These are phyloP conservation scores for Platismatia glauca DNA, from an alignment of 495 filamentous ascomycete species.

Conservation along the genomic window DNA sequence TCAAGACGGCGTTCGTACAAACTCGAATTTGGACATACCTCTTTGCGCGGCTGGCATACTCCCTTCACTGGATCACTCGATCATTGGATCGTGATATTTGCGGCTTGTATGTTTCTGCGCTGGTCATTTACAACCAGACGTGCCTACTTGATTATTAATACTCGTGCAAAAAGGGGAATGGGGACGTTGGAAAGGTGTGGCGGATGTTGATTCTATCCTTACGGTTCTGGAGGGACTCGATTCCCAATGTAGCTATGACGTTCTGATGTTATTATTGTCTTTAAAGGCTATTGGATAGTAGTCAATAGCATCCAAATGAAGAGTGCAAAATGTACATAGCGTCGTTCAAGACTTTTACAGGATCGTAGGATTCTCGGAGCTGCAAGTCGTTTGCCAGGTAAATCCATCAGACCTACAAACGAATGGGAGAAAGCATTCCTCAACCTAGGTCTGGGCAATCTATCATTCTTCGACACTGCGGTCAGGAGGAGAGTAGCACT, in stretches of 20 bases:
- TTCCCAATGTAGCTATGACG: conserved; percentile 21
- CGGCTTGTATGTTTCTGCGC: not conserved
- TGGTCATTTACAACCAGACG: not conserved
- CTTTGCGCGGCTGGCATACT: conserved; percentile 18
- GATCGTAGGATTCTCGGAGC: not conserved
- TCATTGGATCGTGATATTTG: not conserved
- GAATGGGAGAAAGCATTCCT: not conserved
- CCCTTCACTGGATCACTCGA: conserved; percentile 6
- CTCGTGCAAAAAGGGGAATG: not conserved
- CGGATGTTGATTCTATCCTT: not conserved
- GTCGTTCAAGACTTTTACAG: not conserved
- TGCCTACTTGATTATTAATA: conserved; percentile 10
- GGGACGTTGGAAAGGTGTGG: conserved; percentile 4
- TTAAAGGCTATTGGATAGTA: conserved; percentile 7
- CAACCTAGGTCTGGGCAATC: not conserved
- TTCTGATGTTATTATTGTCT: conserved; percentile 10
- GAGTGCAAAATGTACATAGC: conserved; percentile 5
- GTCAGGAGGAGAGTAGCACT: not conserved
- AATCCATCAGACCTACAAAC: not conserved
- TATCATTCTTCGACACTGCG: not conserved
- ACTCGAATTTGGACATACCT: conserved; percentile 13
- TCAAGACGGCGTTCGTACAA: conserved; percentile 15
- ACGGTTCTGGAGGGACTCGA: not conserved
- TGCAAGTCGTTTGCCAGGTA: no score
- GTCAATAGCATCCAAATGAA: conserved; percentile 9